These are phyloP conservation scores for Globisporangium radiosum DNA, from an alignment of 352 stramenopile genomes.

Conservation along the genomic window DNA sequence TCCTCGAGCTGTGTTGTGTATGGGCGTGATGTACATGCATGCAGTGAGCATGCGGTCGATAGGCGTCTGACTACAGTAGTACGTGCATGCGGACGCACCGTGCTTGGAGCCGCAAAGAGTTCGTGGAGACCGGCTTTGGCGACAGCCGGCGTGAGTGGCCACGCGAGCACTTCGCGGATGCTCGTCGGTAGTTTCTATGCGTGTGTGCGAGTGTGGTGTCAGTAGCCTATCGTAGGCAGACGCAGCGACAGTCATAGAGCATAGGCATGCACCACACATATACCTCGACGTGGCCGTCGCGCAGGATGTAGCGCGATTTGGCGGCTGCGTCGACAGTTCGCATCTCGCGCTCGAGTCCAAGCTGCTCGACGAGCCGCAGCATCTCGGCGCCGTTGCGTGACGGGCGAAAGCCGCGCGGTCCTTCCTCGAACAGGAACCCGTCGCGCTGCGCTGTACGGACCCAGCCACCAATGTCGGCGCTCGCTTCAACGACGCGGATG, in stretches of 20 bases:
- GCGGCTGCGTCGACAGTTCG: constrained; percentile 50
- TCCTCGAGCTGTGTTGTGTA: constrained; percentile 28
- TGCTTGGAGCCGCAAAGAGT: constrained; percentile 33
- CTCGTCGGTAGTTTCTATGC: constrained; percentile 55
- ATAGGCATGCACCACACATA: not conserved
- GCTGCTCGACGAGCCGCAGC: constrained; percentile 74
- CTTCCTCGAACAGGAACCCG: constrained; percentile 81
- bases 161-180: constrained; percentile 49
- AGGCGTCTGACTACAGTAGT: not conserved
- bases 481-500: constrained; percentile 71
- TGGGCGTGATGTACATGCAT: no score
- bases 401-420: constrained; percentile 76
- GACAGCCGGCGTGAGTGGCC: constrained; percentile 52
- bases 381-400: constrained; percentile 82
- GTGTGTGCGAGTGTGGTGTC: no score
- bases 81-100: constrained; percentile 7
- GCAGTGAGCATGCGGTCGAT: not conserved
- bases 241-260: not conserved
- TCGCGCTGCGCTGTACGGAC: constrained; percentile 49
- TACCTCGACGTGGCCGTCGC: constrained; percentile 61
- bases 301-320: constrained; percentile 71
- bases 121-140: constrained; percentile 60
- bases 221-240: no score
- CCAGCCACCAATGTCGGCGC: constrained; percentile 49
- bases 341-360: constrained; percentile 62